Evolutionary conservation across 768 basidiomycete genomes (phyloP).

Genomic region (Rhodotorula graminis): DNA sequence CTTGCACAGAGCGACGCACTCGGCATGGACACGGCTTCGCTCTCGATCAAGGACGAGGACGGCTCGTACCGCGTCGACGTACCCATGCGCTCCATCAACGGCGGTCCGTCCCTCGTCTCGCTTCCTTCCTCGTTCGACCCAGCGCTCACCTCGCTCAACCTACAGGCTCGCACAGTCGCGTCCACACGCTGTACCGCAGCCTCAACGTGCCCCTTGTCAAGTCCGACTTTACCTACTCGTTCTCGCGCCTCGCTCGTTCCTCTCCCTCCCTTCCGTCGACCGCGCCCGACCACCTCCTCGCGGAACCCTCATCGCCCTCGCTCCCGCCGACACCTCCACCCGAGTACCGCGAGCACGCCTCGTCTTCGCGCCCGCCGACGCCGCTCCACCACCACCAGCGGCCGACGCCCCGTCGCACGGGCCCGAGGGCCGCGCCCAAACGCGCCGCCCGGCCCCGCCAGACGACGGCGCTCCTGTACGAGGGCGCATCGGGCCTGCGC

Average conservation of each 20-base stretch:
- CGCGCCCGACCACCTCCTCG: not conserved
- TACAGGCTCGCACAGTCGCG: conserved; percentile 65
- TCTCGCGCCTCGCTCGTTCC: conserved; percentile 51
- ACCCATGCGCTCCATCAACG: conserved; percentile 77
- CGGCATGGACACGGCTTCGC: conserved; percentile 63
- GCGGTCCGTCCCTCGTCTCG: conserved; percentile 52
- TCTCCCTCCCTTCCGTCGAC: conserved; percentile 41
- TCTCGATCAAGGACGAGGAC: conserved; percentile 44
- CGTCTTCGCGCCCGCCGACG: not conserved
- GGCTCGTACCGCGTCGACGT: conserved; percentile 60
- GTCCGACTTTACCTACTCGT: conserved; percentile 67
- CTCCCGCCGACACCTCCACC: not conserved
- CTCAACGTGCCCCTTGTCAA: conserved; percentile 59
- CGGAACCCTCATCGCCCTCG: not conserved
- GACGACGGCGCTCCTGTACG: conserved; percentile 20
- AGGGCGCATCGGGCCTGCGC: conserved; percentile 19
- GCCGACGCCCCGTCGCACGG: too few species aligned
- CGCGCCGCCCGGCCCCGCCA: not conserved
- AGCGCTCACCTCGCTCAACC: not conserved
- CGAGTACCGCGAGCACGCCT: not conserved
- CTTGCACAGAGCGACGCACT: conserved; percentile 53
- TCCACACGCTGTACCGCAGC: conserved; percentile 63
- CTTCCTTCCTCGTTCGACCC: not conserved
- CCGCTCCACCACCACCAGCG: not conserved
- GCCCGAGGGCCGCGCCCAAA: too few species aligned